Base-by-base conservation (phyloP, 2,329 filamentous ascomycete genomes). In the Fusarium stilboides region DNA sequence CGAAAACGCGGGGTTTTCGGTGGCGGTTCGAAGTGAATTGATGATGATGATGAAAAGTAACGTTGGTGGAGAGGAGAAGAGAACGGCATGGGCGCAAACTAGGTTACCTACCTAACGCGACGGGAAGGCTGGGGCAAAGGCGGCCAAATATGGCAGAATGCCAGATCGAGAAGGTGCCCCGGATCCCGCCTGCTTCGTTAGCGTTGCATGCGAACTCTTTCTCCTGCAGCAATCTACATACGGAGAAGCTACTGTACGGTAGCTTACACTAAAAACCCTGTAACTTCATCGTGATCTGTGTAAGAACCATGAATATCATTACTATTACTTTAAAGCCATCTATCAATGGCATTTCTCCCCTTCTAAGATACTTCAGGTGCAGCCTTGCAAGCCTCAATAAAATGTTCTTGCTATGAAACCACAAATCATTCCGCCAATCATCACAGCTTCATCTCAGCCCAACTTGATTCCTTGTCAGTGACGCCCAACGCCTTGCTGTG, bases 81-180 rank as follows among this genome's bases (percentile, higher is more conserved):
- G 59, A 65, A 57, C 59, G 56, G 61, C 63, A 64, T 66, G 64
- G 61, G 59, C 64, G 68, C 70, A 63, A 60, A 53, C 54, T 56
- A 46, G 53, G 36, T 28, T 60, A 44, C 42, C 36, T 45, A 28
- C 50, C 50, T 60, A 58, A 73, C 75, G 74, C 74, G 70, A 75
- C 65, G 31, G 59, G 74, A 74, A 69, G 71, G 73, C 66, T 76
- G 71, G 71, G 68, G 47, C 42, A 49, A 39, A 69, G 74, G 69
- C 75, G 75, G 75, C 47, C 59, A 70, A 28, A n/a, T n/a, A 56
- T 53, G 75, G 75, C 75, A 77, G 70, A 76, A 76, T 47, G 47
- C 62, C 64, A 44, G 52, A 73, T 74, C 49, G 57, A 74, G 73
- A 62, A 75, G 62, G 55, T 60, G 57, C 58, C 59, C 70, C 60